A percentile compares a stretch with the other conserved stretches of the same genome.
Evolutionary conservation across 2,329 filamentous ascomycete species (phyloP).

Genomic region (Colletotrichum zoysiae): DNA sequence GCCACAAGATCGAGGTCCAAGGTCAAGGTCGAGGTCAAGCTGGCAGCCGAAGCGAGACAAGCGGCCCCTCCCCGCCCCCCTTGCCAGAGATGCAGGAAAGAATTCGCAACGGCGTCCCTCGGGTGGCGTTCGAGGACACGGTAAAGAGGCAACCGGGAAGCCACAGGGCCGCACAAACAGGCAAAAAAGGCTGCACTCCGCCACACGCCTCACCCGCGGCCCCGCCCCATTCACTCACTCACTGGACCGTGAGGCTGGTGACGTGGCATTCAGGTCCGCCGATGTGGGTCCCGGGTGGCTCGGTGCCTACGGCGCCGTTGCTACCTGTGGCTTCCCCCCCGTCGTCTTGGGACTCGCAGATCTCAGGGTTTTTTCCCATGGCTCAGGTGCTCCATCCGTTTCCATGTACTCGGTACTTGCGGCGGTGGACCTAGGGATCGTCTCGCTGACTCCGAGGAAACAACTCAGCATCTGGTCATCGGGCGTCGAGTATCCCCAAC

Average conservation of each 20-base stretch:
- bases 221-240: background rate
- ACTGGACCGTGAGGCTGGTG: slow-evolving; percentile 41
- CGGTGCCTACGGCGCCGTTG: slow-evolving; percentile 26
- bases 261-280: slow-evolving; percentile 40
- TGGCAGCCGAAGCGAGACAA: slow-evolving; percentile 22
- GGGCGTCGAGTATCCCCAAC: background rate
- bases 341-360: slow-evolving; percentile 31
- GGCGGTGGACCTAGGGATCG: slow-evolving; percentile 30
- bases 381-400: background rate
- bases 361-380: slow-evolving; percentile 26
- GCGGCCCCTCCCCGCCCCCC: slow-evolving; percentile 22
- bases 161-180: slow-evolving; percentile 23
- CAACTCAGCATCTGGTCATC: background rate
- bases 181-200: slow-evolving; percentile 38
- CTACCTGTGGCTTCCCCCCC: slow-evolving; percentile 33
- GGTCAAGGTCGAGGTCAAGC: background rate
- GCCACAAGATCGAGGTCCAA: background rate
- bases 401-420: slow-evolving; percentile 34
- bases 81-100: slow-evolving; percentile 31
- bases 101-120: slow-evolving; percentile 23
- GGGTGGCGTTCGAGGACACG: slow-evolving; percentile 34
- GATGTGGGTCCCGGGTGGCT: slow-evolving; percentile 37
- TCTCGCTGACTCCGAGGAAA: slow-evolving; percentile 40
- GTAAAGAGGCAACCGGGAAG: slow-evolving; percentile 37
- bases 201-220: slow-evolving; percentile 42